Conservation (phyloP, 257 asterid genomes). For the Solanum lycopersicoides region DNA sequence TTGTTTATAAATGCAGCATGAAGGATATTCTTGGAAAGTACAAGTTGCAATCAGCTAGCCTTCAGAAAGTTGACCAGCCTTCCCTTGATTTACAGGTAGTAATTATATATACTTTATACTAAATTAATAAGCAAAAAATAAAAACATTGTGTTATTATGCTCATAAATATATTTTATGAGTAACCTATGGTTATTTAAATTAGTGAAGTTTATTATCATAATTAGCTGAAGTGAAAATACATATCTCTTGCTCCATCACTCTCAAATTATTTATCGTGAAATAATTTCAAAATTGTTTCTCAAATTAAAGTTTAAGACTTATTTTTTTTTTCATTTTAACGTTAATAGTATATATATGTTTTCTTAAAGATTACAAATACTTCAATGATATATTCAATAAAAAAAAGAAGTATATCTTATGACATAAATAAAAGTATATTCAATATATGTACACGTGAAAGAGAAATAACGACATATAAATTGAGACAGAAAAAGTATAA, state of each 20-base stretch:
- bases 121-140: not conserved
- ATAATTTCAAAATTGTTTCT: not conserved
- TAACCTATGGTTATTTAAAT: not conserved
- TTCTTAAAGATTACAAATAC: not conserved
- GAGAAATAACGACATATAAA: not conserved
- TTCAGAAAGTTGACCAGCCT: constrained; percentile 9
- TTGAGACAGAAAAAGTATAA: not conserved
- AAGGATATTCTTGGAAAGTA: constrained; percentile 23
- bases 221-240: not conserved
- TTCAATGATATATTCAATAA: not conserved
- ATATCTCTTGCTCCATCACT: not conserved
- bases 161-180: not conserved
- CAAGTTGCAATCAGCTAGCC: constrained; percentile 10
- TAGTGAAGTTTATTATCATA: not conserved
- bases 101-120: not conserved
- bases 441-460: not conserved
- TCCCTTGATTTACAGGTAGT: constrained; percentile 31
- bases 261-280: not conserved
- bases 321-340: not conserved
- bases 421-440: not conserved
- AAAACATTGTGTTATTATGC: not conserved
- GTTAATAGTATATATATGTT: not conserved
- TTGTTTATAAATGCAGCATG: constrained; percentile 13
- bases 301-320: not conserved
- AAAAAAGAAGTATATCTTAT: not conserved